These are phyloP conservation scores for Cryptosporidium parvum DNA, from an alignment of 169 alveolate genomes.

Conservation along the genomic window DNA sequence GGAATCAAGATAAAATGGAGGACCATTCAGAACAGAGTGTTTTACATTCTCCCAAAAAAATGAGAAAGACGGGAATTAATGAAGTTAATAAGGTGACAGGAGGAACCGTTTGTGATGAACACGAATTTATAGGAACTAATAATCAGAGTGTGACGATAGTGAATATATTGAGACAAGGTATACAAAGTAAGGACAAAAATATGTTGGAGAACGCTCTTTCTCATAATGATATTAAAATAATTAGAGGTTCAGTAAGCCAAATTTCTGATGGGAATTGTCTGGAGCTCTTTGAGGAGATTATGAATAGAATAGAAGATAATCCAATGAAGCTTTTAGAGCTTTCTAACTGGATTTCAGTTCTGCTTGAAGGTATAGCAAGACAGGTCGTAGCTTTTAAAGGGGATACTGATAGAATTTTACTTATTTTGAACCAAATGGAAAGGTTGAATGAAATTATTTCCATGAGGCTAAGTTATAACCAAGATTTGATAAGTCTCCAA, in stretches of 20 bases:
- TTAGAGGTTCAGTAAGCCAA: conserved; percentile 14
- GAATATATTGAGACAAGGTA: conserved; percentile 41
- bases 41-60: background rate
- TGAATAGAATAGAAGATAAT: conserved; percentile 47
- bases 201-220: conserved; percentile 59
- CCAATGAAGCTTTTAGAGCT: conserved; percentile 68
- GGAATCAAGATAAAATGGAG: conserved; percentile 11
- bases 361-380: conserved; percentile 15
- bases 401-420: background rate
- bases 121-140: background rate
- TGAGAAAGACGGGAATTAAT: background rate
- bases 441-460: conserved; percentile 59
- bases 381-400: conserved; percentile 2
- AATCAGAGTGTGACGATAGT: conserved; percentile 40
- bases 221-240: conserved; percentile 9
- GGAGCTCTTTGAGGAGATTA: conserved; percentile 58
- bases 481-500: conserved; percentile 54
- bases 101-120: background rate
- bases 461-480: conserved; percentile 45
- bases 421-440: conserved; percentile 53
- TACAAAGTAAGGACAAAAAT: conserved; percentile 57
- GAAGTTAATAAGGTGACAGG: background rate
- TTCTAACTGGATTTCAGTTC: conserved; percentile 28
- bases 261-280: conserved; percentile 8
- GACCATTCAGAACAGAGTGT: background rate